These are phyloP conservation scores for Senecio squalidus DNA, from an alignment of 140 eudicot species.

Conservation along the genomic window DNA sequence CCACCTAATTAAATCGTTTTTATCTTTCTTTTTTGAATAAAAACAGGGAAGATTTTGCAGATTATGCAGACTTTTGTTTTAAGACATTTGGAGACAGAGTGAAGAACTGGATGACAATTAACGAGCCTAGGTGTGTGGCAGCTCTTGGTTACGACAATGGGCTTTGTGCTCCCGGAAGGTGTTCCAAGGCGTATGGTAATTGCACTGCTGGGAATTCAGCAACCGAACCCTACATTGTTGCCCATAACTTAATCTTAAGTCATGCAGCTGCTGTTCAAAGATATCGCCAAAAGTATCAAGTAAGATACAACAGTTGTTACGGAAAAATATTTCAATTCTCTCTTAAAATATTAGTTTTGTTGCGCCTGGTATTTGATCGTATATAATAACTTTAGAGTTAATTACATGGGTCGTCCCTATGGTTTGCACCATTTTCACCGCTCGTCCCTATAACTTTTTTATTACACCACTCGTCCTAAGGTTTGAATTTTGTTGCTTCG, in stretches of 20 bases:
- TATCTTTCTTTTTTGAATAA: not conserved
- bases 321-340: no score
- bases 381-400: no score
- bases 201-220: conserved; percentile 79
- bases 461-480: no score
- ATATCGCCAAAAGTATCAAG: conserved; percentile 82
- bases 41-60: conserved; percentile 75
- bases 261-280: conserved; percentile 90
- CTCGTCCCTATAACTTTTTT: no score
- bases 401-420: no score
- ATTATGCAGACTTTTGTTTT: conserved; percentile 91
- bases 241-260: conserved; percentile 75
- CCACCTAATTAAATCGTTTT: not conserved
- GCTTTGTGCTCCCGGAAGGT: conserved; percentile 80
- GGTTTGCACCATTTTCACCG: no score
- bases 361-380: no score
- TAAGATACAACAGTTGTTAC: conserved; percentile 13
- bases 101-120: conserved; percentile 87
- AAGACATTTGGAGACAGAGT: conserved; percentile 93
- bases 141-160: conserved; percentile 88
- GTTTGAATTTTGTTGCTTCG: no score
- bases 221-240: conserved; percentile 86
- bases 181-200: conserved; percentile 80
- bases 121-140: conserved; percentile 90
- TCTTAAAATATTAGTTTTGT: no score